A percentile compares a stretch with the other conserved stretches of the same genome.
Evolutionary conservation across 2,329 filamentous ascomycete genomes (phyloP).

Genomic region (Juglanconis juglandina): DNA sequence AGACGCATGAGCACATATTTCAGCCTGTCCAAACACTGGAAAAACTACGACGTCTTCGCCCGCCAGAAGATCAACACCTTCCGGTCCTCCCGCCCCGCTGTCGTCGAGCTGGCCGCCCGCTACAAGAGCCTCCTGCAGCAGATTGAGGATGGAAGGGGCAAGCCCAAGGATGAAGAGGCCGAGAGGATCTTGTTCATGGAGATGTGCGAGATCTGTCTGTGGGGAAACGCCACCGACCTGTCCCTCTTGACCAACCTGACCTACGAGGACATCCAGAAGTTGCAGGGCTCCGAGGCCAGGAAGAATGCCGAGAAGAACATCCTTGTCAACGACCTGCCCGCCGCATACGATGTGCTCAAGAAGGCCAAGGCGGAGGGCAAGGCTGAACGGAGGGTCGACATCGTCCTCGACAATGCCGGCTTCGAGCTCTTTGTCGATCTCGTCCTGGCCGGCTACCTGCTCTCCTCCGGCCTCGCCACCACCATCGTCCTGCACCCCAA

Average conservation of each 20-base stretch:
- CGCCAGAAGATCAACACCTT: conserved; percentile 91
- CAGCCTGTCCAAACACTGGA: conserved; percentile 75
- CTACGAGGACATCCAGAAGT: conserved; percentile 94
- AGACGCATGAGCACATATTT: conserved; percentile 79
- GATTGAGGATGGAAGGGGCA: conserved; percentile 52
- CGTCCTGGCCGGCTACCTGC: conserved; percentile 83
- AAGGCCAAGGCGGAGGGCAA: conserved; percentile 23
- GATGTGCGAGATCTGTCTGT: conserved; percentile 94
- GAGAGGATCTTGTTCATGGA: conserved; percentile 80
- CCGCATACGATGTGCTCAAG: conserved; percentile 27
- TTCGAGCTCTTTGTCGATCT: conserved; percentile 97
- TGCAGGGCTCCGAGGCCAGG: conserved; percentile 83
- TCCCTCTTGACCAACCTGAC: conserved; percentile 85
- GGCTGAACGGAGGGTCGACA: conserved; percentile 76
- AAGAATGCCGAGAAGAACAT: conserved; percentile 91
- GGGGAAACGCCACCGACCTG: conserved; percentile 95
- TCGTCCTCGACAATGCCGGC: conserved; percentile 94
- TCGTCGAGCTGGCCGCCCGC: conserved; percentile 39
- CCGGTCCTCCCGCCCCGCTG: conserved; percentile 77
- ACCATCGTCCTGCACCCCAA: conserved; percentile 88
- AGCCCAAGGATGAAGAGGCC: conserved; percentile 58
- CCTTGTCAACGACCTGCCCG: conserved; percentile 74
- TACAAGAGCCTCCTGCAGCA: conserved; percentile 62
- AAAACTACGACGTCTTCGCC: conserved; percentile 82
- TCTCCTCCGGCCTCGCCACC: conserved; percentile 81